These are phyloP conservation scores for Lodderomyces elongisporus DNA, from an alignment of 1,139 yeast genomes.

Conservation along the genomic window DNA sequence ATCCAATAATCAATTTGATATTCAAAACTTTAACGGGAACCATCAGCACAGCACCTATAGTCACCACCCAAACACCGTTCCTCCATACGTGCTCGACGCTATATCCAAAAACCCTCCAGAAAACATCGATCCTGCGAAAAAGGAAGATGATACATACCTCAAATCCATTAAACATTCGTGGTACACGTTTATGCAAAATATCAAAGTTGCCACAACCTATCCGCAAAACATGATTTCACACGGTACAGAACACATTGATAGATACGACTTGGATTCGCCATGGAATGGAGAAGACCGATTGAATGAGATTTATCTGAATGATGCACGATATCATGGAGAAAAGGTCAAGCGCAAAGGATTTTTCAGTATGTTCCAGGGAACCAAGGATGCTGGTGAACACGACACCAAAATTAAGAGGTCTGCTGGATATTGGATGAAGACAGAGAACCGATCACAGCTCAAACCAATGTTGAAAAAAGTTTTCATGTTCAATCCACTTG, in stretches of 20 bases:
- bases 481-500: conserved; percentile 69
- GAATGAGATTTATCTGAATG: conserved; percentile 16
- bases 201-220: conserved; percentile 35
- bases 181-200: conserved; percentile 33
- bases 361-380: conserved; percentile 6
- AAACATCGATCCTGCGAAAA: neutral
- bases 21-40: too few species aligned
- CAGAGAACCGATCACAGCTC: conserved; percentile 58
- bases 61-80: conserved; percentile 33
- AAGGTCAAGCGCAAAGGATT: conserved; percentile 4
- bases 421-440: conserved; percentile 65
- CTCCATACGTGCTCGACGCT: conserved; percentile 53
- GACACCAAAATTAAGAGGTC: conserved; percentile 41
- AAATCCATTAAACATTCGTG: conserved; percentile 35
- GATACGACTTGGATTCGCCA: conserved; percentile 29
- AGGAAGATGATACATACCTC: conserved; percentile 31
- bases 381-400: conserved; percentile 12
- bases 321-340: too few species aligned
- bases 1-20: too few species aligned
- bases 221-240: conserved; percentile 23
- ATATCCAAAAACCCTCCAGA: conserved; percentile 32
- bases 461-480: conserved; percentile 55
- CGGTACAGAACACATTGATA: conserved; percentile 20
- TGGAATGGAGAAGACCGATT: conserved; percentile 75
- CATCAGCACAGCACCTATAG: too few species aligned